Conservation (phyloP, 768 basidiomycete species). For the Boletus reticulatus region DNA sequence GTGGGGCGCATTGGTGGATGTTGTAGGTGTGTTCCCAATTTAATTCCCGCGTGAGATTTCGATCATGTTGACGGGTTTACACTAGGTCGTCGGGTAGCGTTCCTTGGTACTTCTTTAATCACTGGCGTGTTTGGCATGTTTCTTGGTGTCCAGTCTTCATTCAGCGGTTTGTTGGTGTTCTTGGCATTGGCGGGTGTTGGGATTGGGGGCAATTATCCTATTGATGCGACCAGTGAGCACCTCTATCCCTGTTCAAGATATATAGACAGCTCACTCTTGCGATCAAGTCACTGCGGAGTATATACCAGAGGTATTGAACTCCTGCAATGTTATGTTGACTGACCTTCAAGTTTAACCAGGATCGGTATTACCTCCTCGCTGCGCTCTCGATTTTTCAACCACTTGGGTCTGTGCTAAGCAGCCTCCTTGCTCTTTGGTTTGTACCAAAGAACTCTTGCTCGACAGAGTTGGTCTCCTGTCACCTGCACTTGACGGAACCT, state of each 20-base stretch:
- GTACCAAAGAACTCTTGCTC: constrained; percentile 18
- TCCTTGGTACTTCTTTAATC: constrained; percentile 14
- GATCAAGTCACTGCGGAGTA: constrained; percentile 12
- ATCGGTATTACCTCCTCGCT: constrained; percentile 14
- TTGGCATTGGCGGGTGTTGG: constrained; percentile 11
- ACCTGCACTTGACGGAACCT: constrained; percentile 3
- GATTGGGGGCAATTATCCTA: constrained; percentile 13
- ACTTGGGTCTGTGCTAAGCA: background rate
- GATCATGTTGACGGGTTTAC: background rate
- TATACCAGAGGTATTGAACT: constrained; percentile 8
- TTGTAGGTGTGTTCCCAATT: constrained; percentile 12
- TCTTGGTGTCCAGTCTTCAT: constrained; percentile 11
- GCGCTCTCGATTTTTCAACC: constrained; percentile 10
- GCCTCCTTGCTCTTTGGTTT: constrained; percentile 7
- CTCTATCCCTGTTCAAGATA: too few relatives aligned
- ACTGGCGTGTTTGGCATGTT: constrained; percentile 14
- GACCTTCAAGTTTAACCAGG: background rate
- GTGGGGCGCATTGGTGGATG: constrained; percentile 16
- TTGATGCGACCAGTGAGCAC: constrained; percentile 14
- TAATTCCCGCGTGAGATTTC: background rate
- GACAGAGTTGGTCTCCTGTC: constrained; percentile 7
- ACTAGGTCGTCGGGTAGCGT: constrained; percentile 15
- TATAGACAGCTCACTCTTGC: background rate
- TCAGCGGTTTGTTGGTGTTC: constrained; percentile 7
- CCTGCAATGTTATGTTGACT: background rate